A percentile compares a stretch with the other conserved stretches of the same genome.
phyloP scores from a whole-genome alignment of 805 yeast genomes.

The Suhomyces prunicola region DNA sequence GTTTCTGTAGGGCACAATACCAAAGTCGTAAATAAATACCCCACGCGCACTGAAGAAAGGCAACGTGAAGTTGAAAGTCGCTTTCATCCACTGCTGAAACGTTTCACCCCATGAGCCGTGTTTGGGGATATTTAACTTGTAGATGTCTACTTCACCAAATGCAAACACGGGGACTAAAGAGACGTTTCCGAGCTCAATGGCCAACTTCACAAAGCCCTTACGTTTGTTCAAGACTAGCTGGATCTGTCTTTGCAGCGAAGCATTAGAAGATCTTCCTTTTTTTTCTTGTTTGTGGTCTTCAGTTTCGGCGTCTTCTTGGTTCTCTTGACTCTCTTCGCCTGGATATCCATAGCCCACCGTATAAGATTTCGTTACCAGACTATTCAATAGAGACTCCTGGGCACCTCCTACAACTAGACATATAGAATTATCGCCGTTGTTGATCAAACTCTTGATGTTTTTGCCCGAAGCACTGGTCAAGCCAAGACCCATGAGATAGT shows the following conservation, averaged over 20 bases:
- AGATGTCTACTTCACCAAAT: slow-evolving; percentile 80
- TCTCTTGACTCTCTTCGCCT: slow-evolving; percentile 4
- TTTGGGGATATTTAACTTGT: slow-evolving; percentile 40
- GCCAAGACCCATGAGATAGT: slow-evolving; percentile 77
- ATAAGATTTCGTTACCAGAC: slow-evolving; percentile 32
- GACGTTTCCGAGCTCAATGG: slow-evolving; percentile 74
- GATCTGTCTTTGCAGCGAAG: slow-evolving; percentile 38
- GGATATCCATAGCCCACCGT: slow-evolving; percentile 36
- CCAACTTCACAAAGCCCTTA: slow-evolving; percentile 86
- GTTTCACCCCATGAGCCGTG: slow-evolving; percentile 46
- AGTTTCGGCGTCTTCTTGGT: neutral
- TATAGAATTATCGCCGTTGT: slow-evolving; percentile 64
- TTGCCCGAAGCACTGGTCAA: slow-evolving; percentile 77
- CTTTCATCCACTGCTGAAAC: slow-evolving; percentile 72
- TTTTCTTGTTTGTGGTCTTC: neutral
- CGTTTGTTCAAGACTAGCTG: slow-evolving; percentile 73
- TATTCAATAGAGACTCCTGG: slow-evolving; percentile 69
- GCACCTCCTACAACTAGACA: slow-evolving; percentile 97
- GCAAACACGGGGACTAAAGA: slow-evolving; percentile 83
- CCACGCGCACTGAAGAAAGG: slow-evolving; percentile 94
- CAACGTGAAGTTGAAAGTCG: slow-evolving; percentile 72
- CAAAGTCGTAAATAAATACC: slow-evolving; percentile 87
- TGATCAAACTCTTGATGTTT: slow-evolving; percentile 64
- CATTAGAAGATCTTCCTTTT: neutral
- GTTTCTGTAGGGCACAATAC: slow-evolving; percentile 80